phyloP scores from a whole-genome alignment of 1,139 yeast genomes.

The Waltiozyma sp. region DNA sequence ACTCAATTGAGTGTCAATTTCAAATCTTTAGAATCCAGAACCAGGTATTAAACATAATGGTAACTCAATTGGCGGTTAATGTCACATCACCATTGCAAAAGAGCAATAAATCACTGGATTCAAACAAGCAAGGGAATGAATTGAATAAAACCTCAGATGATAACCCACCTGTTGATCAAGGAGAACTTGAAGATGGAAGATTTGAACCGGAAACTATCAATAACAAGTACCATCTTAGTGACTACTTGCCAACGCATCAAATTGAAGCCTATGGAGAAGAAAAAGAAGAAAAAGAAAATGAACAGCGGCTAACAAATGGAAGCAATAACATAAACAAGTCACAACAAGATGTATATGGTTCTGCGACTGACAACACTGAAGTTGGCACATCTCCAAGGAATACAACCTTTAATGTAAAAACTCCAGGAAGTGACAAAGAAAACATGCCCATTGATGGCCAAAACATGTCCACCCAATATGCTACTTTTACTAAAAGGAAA shows the following conservation, averaged over 20 bases:
- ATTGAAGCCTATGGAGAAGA: slow-evolving; percentile 7
- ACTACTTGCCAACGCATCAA: slow-evolving; percentile 1
- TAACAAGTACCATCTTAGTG: slow-evolving; percentile 9
- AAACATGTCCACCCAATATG: neutral
- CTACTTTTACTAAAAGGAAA: neutral
- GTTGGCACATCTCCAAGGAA: neutral
- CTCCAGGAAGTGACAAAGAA: neutral
- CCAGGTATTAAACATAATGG: too few species aligned
- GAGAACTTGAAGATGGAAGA: slow-evolving; percentile 7
- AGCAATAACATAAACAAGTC: neutral
- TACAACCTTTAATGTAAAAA: neutral
- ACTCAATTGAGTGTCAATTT: too few species aligned
- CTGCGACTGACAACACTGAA: neutral
- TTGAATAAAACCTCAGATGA: neutral
- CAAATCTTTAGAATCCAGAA: too few species aligned
- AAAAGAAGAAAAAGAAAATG: slow-evolving; percentile 2
- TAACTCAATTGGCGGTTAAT: too few species aligned
- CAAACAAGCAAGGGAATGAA: too few species aligned
- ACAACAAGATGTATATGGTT: neutral
- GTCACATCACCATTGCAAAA: too few species aligned
- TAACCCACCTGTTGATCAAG: neutral
- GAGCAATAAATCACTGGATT: too few species aligned
- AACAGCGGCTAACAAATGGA: neutral
- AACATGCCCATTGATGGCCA: neutral
- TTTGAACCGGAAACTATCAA: slow-evolving; percentile 11